Conservation (phyloP, 2,329 filamentous ascomycete genomes). For the Nannizzia gypsea region DNA sequence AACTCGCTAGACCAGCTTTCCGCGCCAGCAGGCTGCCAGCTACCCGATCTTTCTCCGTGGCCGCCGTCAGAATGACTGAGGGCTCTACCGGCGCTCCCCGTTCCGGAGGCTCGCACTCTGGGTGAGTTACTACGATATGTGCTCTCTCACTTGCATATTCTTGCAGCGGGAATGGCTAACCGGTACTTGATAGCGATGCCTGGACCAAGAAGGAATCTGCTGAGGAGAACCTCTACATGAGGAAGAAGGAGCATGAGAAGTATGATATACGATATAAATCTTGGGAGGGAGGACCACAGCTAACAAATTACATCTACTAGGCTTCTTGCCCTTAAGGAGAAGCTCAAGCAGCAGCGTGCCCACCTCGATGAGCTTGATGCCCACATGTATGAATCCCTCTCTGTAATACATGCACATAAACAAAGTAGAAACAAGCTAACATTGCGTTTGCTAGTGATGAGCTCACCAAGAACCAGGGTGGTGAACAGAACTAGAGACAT, state of each 20-base stretch:
- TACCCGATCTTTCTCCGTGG: conserved; percentile 51
- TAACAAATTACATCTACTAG: conserved; percentile 21
- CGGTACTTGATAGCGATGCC: conserved; percentile 52
- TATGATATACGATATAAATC: conserved; percentile 25
- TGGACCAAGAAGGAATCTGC: conserved; percentile 90
- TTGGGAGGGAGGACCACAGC: background rate
- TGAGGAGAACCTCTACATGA: conserved; percentile 72
- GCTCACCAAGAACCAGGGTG: conserved; percentile 59
- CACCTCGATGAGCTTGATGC: conserved; percentile 76
- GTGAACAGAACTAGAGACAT: conserved; percentile 43
- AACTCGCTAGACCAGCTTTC: conserved; percentile 47
- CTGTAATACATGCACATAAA: background rate
- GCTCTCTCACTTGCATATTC: background rate
- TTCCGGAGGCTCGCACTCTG: conserved; percentile 20
- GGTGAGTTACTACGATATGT: conserved; percentile 25
- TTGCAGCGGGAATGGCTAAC: background rate
- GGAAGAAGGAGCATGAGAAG: conserved; percentile 83
- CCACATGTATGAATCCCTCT: conserved; percentile 57
- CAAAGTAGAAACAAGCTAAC: background rate
- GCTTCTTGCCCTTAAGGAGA: conserved; percentile 57
- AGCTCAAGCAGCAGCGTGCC: conserved; percentile 62
- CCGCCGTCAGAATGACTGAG: conserved; percentile 51
- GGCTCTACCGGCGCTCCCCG: conserved; percentile 53
- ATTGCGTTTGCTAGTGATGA: conserved; percentile 49
- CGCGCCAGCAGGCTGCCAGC: conserved; percentile 41